phyloP scores from a whole-genome alignment of 805 yeast species.

The Ogataea trehaloabstinens region DNA sequence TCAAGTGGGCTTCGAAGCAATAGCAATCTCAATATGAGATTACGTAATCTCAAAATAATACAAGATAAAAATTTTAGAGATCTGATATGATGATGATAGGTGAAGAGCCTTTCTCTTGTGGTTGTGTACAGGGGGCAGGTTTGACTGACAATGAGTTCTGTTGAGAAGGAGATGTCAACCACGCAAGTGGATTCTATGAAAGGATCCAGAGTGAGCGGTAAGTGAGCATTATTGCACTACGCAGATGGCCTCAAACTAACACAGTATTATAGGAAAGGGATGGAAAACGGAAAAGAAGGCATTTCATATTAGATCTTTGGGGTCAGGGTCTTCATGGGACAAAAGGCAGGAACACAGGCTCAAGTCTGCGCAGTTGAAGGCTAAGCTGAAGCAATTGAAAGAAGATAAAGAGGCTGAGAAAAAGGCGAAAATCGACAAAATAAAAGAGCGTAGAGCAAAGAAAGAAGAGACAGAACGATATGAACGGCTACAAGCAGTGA shows the following conservation, averaged over 20 bases:
- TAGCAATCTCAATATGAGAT: not conserved
- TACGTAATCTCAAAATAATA: not conserved
- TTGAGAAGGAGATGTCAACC: not conserved
- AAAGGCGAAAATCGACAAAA: constrained; percentile 49
- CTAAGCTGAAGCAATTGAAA: constrained; percentile 67
- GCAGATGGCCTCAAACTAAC: not conserved
- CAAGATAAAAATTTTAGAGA: not conserved
- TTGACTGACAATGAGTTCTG: not conserved
- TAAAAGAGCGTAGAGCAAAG: constrained; percentile 73
- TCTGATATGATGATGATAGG: not conserved
- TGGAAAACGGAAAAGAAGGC: constrained; percentile 73
- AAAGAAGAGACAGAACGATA: constrained; percentile 89
- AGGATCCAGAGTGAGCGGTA: constrained; percentile 32
- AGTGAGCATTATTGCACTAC: constrained; percentile 7
- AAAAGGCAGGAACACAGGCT: constrained; percentile 63
- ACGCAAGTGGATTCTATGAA: constrained; percentile 15
- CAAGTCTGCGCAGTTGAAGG: constrained; percentile 65
- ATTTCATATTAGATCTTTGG: constrained; percentile 59
- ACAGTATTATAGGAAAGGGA: constrained; percentile 46
- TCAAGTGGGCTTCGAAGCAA: constrained; percentile 46
- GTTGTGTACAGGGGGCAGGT: too few species aligned
- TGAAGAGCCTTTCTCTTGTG: not conserved
- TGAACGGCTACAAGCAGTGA: constrained; percentile 75
- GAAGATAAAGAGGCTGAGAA: constrained; percentile 70
- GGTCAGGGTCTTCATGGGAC: constrained; percentile 63